Conservation (phyloP, 1,284 basidiomycete species). For the Sphaerobolus stellatus region DNA sequence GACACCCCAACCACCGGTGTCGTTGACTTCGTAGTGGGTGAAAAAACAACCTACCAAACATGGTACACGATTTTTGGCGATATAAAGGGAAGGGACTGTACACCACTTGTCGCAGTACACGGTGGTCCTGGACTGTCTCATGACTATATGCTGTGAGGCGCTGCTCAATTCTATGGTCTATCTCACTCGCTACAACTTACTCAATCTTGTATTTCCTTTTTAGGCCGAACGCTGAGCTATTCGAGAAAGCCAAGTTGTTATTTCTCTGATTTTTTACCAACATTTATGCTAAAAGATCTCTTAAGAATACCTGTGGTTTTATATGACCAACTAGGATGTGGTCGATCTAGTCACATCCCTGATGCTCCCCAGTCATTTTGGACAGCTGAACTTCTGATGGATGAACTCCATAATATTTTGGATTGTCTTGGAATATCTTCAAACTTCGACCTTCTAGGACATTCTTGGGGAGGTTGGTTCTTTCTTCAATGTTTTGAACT, state of each 20-base stretch:
- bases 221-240: no score
- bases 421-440: conserved; percentile 35
- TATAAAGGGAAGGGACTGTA: conserved; percentile 21
- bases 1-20: no score
- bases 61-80: conserved; percentile 47
- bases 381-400: conserved; percentile 47
- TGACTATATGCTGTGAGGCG: conserved; percentile 42
- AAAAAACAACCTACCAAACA: no score
- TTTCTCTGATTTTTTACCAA: no score
- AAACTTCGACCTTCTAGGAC: conserved; percentile 44
- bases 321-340: conserved; percentile 53
- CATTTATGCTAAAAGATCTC: no score
- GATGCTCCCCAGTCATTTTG: conserved; percentile 40
- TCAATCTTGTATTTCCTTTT: no score
- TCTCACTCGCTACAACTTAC: no score
- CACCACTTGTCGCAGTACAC: conserved; percentile 41
- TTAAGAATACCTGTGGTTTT: conserved; percentile 41
- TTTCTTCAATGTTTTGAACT: no score
- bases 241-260: no score
- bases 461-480: conserved; percentile 56
- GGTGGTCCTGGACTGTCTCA: conserved; percentile 25
- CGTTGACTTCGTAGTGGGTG: no score
- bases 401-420: conserved; percentile 48
- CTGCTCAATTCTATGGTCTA: no score
- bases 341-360: conserved; percentile 41